Conservation (phyloP, 306 rosid species). For the Lupinus albus region DNA sequence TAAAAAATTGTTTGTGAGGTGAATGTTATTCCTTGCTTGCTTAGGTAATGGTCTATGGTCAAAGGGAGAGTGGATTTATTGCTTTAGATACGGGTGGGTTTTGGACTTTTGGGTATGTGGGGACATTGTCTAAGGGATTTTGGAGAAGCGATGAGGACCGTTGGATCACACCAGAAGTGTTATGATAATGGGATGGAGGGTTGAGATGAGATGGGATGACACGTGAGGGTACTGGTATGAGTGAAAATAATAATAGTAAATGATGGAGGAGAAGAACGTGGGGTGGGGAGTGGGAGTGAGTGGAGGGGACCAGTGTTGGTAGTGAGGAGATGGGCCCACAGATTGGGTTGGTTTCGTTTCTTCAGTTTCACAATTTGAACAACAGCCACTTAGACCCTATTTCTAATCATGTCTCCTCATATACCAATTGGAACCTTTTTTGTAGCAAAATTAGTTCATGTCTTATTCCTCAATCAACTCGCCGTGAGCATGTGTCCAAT, state of each 20-base stretch:
- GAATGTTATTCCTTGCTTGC: slow-evolving; percentile 40
- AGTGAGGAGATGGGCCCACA: neutral
- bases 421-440: too few relatives aligned
- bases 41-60: slow-evolving; percentile 53
- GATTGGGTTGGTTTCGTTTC: too few relatives aligned
- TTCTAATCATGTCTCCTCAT: too few relatives aligned
- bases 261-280: slow-evolving; percentile 59
- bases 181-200: slow-evolving; percentile 30
- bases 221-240: slow-evolving; percentile 48
- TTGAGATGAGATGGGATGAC: slow-evolving; percentile 35
- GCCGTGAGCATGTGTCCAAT: too few relatives aligned
- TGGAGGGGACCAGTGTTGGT: slow-evolving; percentile 53
- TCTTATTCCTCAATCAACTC: too few relatives aligned
- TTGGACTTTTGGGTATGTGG: neutral
- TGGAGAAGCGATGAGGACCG: slow-evolving; percentile 26
- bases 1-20: neutral
- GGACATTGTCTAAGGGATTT: neutral
- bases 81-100: slow-evolving; percentile 13
- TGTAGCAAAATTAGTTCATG: too few relatives aligned
- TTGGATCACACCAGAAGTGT: neutral
- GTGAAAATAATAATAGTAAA: neutral
- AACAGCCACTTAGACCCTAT: too few relatives aligned
- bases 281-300: slow-evolving; percentile 15
- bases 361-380: too few relatives aligned
- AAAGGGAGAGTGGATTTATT: slow-evolving; percentile 42